These are phyloP conservation scores for Papiliotrema fonsecae DNA, from an alignment of 1,284 basidiomycete species.

Conservation along the genomic window DNA sequence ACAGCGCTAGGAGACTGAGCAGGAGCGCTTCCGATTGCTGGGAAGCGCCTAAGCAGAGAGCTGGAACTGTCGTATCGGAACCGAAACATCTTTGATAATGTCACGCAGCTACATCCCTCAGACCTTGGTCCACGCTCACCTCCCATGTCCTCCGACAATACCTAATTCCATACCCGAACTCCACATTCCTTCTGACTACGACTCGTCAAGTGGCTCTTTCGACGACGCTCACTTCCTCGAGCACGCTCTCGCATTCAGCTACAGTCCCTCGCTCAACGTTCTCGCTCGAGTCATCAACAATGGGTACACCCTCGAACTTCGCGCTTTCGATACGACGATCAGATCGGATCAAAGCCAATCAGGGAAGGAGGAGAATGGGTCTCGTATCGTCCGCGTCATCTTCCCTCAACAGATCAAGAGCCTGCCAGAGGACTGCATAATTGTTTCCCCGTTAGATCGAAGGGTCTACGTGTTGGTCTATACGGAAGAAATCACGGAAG, in stretches of 20 bases:
- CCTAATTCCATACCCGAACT: slow-evolving; percentile 28
- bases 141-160: slow-evolving; percentile 29
- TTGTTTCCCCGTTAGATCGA: slow-evolving; percentile 55
- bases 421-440: slow-evolving; percentile 52
- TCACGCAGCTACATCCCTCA: slow-evolving; percentile 14
- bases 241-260: slow-evolving; percentile 65
- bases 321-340: slow-evolving; percentile 58
- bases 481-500: slow-evolving; percentile 50
- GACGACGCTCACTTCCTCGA: slow-evolving; percentile 56
- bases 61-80: too few species aligned
- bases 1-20: neutral
- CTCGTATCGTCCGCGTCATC: slow-evolving; percentile 63
- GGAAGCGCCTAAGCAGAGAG: too few species aligned
- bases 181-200: slow-evolving; percentile 46
- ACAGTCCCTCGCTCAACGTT: slow-evolving; percentile 61
- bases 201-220: slow-evolving; percentile 49
- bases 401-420: slow-evolving; percentile 66
- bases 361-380: slow-evolving; percentile 45
- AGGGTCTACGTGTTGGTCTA: slow-evolving; percentile 68
- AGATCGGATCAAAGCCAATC: slow-evolving; percentile 3
- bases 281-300: slow-evolving; percentile 70
- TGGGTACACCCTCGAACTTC: slow-evolving; percentile 69
- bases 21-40: too few species aligned
- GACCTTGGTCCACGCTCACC: slow-evolving; percentile 38
- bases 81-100: too few species aligned